Base-by-base conservation (phyloP, 768 basidiomycete genomes). In the Trametes coccinea region DNA sequence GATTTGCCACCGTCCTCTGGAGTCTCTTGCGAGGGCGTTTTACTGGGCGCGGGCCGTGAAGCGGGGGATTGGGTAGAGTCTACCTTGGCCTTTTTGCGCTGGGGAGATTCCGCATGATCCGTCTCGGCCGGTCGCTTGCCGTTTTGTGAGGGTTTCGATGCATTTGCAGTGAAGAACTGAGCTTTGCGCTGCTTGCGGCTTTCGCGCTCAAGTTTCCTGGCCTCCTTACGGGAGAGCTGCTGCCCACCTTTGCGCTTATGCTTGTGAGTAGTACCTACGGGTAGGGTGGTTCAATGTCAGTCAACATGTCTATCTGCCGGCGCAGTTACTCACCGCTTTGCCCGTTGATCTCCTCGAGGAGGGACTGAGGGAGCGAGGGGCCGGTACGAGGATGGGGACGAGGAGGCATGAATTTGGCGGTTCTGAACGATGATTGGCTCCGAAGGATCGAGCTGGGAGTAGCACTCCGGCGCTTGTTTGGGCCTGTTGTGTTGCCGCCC, bases 121-220 rank as follows among this genome's bases (percentile, higher is more conserved):
- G 69, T 70, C 37, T 81, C 79, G 3, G 78, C 77, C 17, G 70
- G 74, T 41, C 70, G 72, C 53, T 85, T 81, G 56, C 78, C 69
- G 33, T 31, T 47, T n/a, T 43, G 27, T 8, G 53, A 40, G 37
- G 16, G 22, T 17, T 47, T 51, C 2, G 51, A 41, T 44, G 63
- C 60, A 34, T 63, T 62, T 14, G 40, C 53, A 8, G 81, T 77
- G 71, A 88, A 88, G 68, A 81, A 83, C 41, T 80, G 76, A 0
- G 87, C 86, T 67, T 84, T 90, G 47, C 83, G 81, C 67, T 83
- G 79, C 71, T 90, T 93, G 53, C 78, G 78, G 47, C 77, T 78
- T 0, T 76, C 61, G n/a, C 89, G 80, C 31, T 81, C 82, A 66
- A 85, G 80, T 70, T 87, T 92, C 45, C 90, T 77, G 13, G 80